phyloP scores from a whole-genome alignment of 1,284 basidiomycete genomes.

The Leccinum angustisporum region DNA sequence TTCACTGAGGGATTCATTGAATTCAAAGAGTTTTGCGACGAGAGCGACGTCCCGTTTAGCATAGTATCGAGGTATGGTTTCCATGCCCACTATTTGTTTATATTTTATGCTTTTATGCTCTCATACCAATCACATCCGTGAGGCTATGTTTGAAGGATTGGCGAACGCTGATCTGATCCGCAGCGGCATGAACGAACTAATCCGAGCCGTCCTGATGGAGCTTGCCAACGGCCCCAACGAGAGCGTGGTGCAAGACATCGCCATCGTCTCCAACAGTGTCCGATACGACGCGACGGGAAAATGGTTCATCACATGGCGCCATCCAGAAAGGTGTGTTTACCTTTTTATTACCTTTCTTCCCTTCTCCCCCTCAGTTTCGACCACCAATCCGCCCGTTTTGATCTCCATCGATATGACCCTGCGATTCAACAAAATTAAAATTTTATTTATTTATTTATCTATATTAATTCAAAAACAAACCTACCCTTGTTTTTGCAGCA shows the following conservation, averaged over 20 bases:
- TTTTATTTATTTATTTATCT: neutral
- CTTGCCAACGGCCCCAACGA: slow-evolving; percentile 59
- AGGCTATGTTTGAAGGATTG: neutral
- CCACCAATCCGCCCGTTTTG: neutral
- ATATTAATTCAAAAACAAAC: neutral
- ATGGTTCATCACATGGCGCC: slow-evolving; percentile 87
- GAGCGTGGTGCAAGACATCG: slow-evolving; percentile 72
- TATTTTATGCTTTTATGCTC: neutral
- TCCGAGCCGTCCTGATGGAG: slow-evolving; percentile 82
- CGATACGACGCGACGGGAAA: slow-evolving; percentile 57
- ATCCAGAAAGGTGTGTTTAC: slow-evolving; percentile 73
- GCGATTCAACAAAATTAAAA: neutral
- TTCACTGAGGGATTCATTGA: slow-evolving; percentile 87
- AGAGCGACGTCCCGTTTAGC: slow-evolving; percentile 78
- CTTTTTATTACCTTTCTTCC: neutral
- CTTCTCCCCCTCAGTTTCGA: neutral
- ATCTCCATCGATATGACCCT: neutral
- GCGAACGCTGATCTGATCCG: slow-evolving; percentile 7
- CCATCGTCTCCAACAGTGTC: slow-evolving; percentile 90
- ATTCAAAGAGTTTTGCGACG: slow-evolving; percentile 82
- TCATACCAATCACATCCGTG: slow-evolving; percentile 12
- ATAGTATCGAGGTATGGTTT: slow-evolving; percentile 81
- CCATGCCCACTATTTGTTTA: neutral
- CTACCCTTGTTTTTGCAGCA: neutral
- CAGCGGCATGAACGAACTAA: slow-evolving; percentile 90